phyloP scores from a whole-genome alignment of 306 rosid genomes.

The Vigna nakashimae region DNA sequence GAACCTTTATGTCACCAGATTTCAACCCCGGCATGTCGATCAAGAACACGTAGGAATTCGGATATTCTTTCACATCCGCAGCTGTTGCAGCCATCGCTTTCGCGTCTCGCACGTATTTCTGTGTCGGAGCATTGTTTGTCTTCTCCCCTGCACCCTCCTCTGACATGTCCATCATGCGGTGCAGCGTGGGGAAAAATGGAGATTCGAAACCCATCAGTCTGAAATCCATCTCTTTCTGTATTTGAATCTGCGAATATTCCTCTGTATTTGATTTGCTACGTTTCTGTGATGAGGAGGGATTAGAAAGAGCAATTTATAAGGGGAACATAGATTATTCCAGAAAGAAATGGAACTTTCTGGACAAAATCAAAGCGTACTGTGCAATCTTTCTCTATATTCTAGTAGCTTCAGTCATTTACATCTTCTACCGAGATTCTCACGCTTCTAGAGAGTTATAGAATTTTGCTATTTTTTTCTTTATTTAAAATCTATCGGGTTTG shows the following conservation, averaged over 20 bases:
- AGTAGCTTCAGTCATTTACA: constrained; percentile 1
- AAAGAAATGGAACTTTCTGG: constrained; percentile 40
- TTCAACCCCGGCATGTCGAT: constrained; percentile 10
- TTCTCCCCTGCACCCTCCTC: background rate
- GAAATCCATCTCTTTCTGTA: background rate
- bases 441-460: too few relatives aligned
- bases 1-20: constrained; percentile 12
- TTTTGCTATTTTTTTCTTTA: too few relatives aligned
- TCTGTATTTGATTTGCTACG: too few relatives aligned
- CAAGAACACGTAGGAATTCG: background rate
- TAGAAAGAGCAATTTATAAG: background rate
- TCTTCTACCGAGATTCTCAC: too few relatives aligned
- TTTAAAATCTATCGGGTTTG: too few relatives aligned
- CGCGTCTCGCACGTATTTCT: background rate
- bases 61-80: constrained; percentile 7
- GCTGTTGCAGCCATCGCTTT: background rate
- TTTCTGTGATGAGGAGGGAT: too few relatives aligned
- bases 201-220: background rate
- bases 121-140: background rate
- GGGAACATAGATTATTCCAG: background rate
- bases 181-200: background rate
- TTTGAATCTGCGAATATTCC: background rate
- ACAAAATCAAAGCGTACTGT: background rate
- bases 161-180: background rate
- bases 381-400: background rate